Evolutionary conservation across 2,329 filamentous ascomycete genomes (phyloP), one percentile per base, ranked within the genome.

Genomic region (Sphaerulina vaccinii): DNA sequence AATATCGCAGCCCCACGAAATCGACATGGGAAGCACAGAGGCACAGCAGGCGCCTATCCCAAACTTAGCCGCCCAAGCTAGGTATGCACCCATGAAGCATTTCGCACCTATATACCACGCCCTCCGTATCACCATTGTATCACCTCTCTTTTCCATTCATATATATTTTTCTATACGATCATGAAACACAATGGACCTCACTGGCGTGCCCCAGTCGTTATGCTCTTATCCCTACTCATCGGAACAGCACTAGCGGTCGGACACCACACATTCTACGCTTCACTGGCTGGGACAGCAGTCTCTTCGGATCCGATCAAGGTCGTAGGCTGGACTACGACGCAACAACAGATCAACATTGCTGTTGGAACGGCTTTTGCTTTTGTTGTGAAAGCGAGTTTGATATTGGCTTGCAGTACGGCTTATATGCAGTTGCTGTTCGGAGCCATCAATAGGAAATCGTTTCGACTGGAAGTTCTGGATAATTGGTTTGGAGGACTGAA

Each of bases 361-460:
- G 38, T 49, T 9, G 57, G 59, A 18, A 57, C 53, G 3, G 46
- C 51, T 1, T 52, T 62, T 19, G 57, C 59, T 33, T 59, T 58
- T 32, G 27, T 51, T 3, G 36, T 55, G 16, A 57, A 57, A 22
- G 57, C 51, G 2, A 51, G 47, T 18, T 37, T 59, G 22, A 46
- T 56, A 13, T 15, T 55, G 21, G 47, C 50, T 32, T 48, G 48
- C 9, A 50, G 48, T 13, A 51, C 47, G 3, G 56, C 56, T 13
- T 59, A 61, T 24, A 51, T 51, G 15, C 56, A 61, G 29, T 19
- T 55, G 6, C 48, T 55, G 6, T 61, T 51, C 27, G n/a, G 40
- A 16, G 52, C 41, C 2, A 40, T 52, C 19, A 32, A 41, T 10
- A 35, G 10, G 7, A 24, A 39, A 11, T 16, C 39, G 3, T 49